Evolutionary conservation across 805 yeast species (phyloP), one percentile per base, ranked within the genome.

Genomic region (Ascoidea rubescens): DNA sequence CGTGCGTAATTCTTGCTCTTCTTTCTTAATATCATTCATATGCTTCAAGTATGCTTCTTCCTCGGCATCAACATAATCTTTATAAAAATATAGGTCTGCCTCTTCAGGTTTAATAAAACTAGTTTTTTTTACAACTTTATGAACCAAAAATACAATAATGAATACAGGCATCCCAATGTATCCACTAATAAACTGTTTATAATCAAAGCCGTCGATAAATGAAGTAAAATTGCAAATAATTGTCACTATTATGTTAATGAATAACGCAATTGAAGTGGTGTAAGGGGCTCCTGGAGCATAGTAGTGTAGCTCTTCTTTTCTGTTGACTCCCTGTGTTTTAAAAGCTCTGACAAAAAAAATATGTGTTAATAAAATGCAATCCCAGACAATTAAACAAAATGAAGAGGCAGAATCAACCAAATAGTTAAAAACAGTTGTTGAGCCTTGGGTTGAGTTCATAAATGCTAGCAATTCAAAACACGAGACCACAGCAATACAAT

Each of bases 351-450:
- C 69, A 59, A 71, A 72, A 51, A 70, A 65, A 53, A 72, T 66
- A 59, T 72, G 77, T 54, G 84, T 71, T 49, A 66, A 57, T 56
- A 72, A 67, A 50, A 72, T 70, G 59, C 74, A 69, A 8, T 67
- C 55, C 77, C 77, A 72, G 17, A 75, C 70, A 57, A 72, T 63
- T 58, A 72, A 67, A 21, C 75, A 74, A 50, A 73, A 65, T 58
- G 72, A 67, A 43, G 72, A 67, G 45, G 71, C 75, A 37, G 72
- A 73, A 56, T 70, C 72, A 50, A 72, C 73, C 54, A 72, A 70
- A 57, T 72, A 68, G 8, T 58, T 60, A 62, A 71, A 72, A 37
- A 72, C 64, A 52, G 67, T 66, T 31, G 68, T 58, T 5, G 74
- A 55, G n/a, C 67, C 62, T 31, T 67, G 60, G 30, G 69, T 61